Conservation (phyloP, 1,284 basidiomycete species). For the Microbotryum lychnidis-dioicae region DNA sequence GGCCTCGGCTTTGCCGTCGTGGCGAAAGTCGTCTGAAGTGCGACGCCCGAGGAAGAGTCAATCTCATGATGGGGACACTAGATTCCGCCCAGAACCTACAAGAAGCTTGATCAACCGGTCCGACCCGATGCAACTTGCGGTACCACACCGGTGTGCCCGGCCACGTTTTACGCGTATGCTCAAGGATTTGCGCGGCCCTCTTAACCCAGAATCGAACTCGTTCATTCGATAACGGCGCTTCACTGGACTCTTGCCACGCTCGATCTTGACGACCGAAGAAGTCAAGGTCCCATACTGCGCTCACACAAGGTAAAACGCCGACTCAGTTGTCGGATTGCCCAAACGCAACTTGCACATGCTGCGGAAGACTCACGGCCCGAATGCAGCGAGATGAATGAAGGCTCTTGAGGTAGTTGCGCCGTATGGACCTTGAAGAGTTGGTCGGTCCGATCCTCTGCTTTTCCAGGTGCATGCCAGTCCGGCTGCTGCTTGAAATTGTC, state of each 20-base stretch:
- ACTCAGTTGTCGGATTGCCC: too few species aligned
- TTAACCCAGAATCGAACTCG: conserved; percentile 33
- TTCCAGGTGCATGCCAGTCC: conserved; percentile 35
- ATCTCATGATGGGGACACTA: background rate
- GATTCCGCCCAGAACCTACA: conserved; percentile 5
- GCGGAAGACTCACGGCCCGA: conserved; percentile 26
- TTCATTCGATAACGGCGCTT: conserved; percentile 29
- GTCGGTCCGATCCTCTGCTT: conserved; percentile 34
- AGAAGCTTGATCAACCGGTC: conserved; percentile 28
- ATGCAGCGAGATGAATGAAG: conserved; percentile 33
- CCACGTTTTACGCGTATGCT: conserved; percentile 30
- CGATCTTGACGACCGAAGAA: conserved; percentile 36
- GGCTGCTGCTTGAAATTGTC: conserved; percentile 33
- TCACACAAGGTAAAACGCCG: background rate
- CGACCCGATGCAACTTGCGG: conserved; percentile 33
- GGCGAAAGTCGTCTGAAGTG: conserved; percentile 27
- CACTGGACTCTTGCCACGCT: conserved; percentile 21
- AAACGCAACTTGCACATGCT: background rate
- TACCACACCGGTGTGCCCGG: conserved; percentile 31
- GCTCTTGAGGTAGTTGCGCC: conserved; percentile 27
- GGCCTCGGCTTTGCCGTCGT: conserved; percentile 15
- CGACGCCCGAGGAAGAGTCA: background rate
- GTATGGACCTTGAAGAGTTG: conserved; percentile 33
- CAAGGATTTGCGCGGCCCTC: conserved; percentile 24
- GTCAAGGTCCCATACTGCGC: conserved; percentile 35